Evolutionary conservation across 371 early-diverging fungal genomes (phyloP).

Genomic region (Actinomortierella ambigua): DNA sequence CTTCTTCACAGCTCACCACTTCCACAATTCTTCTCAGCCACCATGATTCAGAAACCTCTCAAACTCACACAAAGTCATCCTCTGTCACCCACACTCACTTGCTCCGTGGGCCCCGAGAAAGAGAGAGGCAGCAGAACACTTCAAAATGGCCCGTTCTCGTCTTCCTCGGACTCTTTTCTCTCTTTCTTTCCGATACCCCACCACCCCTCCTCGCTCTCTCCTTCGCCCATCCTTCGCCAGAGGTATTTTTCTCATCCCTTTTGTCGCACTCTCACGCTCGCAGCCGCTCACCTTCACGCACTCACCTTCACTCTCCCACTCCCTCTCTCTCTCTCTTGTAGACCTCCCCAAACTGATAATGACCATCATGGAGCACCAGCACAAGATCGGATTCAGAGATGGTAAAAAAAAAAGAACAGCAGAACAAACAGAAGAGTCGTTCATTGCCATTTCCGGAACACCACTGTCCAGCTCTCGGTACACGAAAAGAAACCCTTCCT

Average conservation of each 20-base stretch:
- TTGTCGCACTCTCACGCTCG: too few species aligned
- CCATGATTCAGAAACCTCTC: too few species aligned
- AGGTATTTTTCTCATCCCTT: too few species aligned
- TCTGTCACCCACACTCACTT: too few species aligned
- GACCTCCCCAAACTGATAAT: not conserved
- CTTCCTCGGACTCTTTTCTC: not conserved
- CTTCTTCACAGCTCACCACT: too few species aligned
- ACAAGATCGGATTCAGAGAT: conserved; percentile 53
- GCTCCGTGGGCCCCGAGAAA: too few species aligned
- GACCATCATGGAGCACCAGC: conserved; percentile 2
- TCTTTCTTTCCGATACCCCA: not conserved
- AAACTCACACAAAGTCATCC: too few species aligned
- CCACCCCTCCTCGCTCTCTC: not conserved
- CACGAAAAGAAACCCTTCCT: conserved; percentile 2
- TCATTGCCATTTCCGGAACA: not conserved
- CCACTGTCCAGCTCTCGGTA: not conserved
- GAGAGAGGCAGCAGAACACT: too few species aligned
- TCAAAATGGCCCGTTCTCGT: too few species aligned
- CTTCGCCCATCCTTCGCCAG: not conserved
- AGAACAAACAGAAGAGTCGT: not conserved
- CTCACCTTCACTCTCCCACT: not conserved
- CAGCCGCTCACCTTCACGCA: not conserved
- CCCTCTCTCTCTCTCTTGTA: not conserved
- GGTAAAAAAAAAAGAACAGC: conserved; percentile 37
- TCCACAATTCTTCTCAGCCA: too few species aligned